phyloP scores from a whole-genome alignment of 2,329 filamentous ascomycete genomes.

The Ophiostoma australiae region DNA sequence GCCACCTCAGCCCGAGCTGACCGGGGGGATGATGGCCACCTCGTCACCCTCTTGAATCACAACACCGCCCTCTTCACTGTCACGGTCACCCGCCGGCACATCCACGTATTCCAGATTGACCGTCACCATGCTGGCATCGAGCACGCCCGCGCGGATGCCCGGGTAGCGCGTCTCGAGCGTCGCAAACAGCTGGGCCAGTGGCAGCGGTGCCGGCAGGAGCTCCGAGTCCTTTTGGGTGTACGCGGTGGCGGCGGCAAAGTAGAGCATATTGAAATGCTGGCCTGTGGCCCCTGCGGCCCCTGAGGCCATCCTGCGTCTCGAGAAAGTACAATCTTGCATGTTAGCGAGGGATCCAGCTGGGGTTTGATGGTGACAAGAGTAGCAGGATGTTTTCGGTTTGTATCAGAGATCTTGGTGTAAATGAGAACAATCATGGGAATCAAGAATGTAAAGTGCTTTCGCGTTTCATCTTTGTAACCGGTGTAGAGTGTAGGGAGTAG shows the following conservation, averaged over 20 bases:
- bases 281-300: constrained; percentile 23
- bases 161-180: constrained; percentile 63
- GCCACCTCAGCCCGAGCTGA: constrained; percentile 67
- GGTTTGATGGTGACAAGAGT: background rate
- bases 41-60: constrained; percentile 70
- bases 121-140: constrained; percentile 70
- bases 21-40: constrained; percentile 81
- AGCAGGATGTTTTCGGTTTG: background rate
- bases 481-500: background rate
- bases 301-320: background rate
- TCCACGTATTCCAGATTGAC: constrained; percentile 80
- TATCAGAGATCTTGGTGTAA: constrained; percentile 70
- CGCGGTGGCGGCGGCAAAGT: constrained; percentile 71
- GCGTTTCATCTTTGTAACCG: constrained; percentile 17
- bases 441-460: constrained; percentile 40
- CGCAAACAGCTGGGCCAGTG: constrained; percentile 58
- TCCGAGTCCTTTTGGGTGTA: constrained; percentile 67
- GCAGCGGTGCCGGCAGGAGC: constrained; percentile 59
- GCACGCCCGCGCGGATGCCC: constrained; percentile 63
- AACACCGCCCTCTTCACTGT: constrained; percentile 36
- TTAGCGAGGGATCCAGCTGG: background rate
- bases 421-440: constrained; percentile 48
- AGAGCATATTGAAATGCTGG: constrained; percentile 73
- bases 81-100: constrained; percentile 45
- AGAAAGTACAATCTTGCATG: background rate